Conservation (phyloP, 2,329 filamentous ascomycete species). For the Aspergillus costaricaensis region DNA sequence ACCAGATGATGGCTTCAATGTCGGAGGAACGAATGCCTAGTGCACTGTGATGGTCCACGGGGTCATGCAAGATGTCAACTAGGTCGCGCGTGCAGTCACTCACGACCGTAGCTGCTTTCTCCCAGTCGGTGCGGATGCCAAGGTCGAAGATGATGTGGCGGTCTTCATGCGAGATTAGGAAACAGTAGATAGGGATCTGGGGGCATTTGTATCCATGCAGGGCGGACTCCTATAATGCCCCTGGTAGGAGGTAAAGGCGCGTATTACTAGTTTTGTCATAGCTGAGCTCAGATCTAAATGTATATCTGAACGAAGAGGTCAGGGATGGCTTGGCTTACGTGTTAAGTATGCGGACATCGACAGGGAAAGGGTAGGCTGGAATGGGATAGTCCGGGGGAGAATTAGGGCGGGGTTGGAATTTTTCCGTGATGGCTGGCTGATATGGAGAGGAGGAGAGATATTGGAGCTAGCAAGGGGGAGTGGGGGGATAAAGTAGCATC, state of each 20-base stretch:
- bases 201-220: not conserved
- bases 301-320: too few relatives aligned
- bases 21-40: constrained; percentile 6
- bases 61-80: constrained; percentile 26
- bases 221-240: not conserved
- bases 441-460: too few relatives aligned
- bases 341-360: too few relatives aligned
- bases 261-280: not conserved
- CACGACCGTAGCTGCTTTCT: constrained; percentile 17
- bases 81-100: constrained; percentile 15
- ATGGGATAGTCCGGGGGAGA: too few relatives aligned
- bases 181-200: not conserved
- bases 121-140: constrained; percentile 33
- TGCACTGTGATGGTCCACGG: constrained; percentile 7
- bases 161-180: not conserved
- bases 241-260: not conserved
- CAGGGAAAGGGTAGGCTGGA: too few relatives aligned
- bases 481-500: too few relatives aligned
- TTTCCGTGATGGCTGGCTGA: too few relatives aligned
- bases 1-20: constrained; percentile 31
- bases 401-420: too few relatives aligned
- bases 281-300: too few relatives aligned
- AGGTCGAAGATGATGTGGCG: constrained; percentile 32
- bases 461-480: too few relatives aligned
- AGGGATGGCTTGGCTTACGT: too few relatives aligned